Conservation (phyloP, 2,329 filamentous ascomycete genomes). For the Aureobasidium sp. region DNA sequence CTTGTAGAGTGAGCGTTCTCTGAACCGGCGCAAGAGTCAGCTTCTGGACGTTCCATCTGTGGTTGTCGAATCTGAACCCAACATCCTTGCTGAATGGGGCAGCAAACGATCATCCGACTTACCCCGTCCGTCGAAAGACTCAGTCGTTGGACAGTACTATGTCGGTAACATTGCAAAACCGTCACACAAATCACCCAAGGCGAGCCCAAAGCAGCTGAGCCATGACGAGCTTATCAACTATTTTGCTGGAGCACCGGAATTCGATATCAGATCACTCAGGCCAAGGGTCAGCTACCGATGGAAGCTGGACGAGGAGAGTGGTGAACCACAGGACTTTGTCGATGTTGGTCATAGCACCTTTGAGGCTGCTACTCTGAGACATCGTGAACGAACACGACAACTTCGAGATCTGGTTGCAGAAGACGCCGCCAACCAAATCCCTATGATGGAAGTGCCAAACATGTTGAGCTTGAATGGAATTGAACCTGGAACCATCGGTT, state of each 20-base stretch:
- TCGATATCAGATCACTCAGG: conserved; percentile 14
- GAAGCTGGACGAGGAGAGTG: conserved; percentile 8
- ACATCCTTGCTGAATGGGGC: background rate
- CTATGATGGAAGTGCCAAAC: conserved; percentile 35
- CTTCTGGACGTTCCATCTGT: background rate
- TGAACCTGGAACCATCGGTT: conserved; percentile 38
- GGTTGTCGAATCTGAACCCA: background rate
- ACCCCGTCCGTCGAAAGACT: conserved; percentile 1
- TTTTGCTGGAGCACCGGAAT: conserved; percentile 23
- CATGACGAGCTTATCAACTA: conserved; percentile 17
- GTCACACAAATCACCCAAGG: background rate
- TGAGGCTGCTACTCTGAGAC: conserved; percentile 13
- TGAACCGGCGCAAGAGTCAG: background rate
- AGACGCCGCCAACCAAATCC: background rate
- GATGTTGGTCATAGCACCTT: conserved; percentile 19
- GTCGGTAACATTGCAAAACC: background rate
- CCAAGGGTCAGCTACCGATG: background rate
- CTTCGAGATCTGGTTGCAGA: background rate
- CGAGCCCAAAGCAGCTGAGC: conserved; percentile 11
- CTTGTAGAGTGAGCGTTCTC: background rate
- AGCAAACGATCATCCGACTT: background rate
- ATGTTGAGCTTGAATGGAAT: conserved; percentile 38
- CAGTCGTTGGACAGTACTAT: background rate
- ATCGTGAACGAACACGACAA: background rate
- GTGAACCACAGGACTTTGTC: conserved; percentile 10